phyloP scores from a whole-genome alignment of 2,329 filamentous ascomycete genomes.

The Cadophora luteo-olivacea region DNA sequence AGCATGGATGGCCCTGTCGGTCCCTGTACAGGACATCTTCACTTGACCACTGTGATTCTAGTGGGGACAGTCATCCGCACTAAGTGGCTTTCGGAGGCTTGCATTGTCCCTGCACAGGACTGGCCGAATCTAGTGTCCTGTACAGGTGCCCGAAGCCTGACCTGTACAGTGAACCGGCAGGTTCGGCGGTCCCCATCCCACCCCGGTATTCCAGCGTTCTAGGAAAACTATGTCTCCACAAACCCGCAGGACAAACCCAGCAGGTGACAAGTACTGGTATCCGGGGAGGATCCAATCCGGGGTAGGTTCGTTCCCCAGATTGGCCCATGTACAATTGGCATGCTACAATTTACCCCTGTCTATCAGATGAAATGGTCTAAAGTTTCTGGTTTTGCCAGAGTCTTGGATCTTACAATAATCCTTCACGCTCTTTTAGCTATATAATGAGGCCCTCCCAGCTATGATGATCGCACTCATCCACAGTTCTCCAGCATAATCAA shows the following conservation, averaged over 20 bases:
- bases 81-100: neutral
- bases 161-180: constrained; percentile 1
- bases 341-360: constrained; percentile 1
- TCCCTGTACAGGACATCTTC: neutral
- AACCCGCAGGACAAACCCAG: neutral
- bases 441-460: constrained; percentile 2
- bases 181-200: neutral
- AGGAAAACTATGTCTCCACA: neutral
- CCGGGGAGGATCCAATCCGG: constrained; percentile 12
- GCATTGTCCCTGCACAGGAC: neutral
- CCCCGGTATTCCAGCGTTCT: neutral
- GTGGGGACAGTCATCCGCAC: neutral
- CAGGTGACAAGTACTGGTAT: constrained; percentile 11
- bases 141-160: neutral
- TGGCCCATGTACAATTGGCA: neutral
- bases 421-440: neutral
- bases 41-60: neutral
- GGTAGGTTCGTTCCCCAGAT: constrained; percentile 10
- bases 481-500: neutral
- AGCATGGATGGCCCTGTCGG: neutral
- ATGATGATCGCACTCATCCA: neutral
- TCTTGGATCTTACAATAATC: neutral
- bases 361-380: neutral
- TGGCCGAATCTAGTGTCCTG: neutral
- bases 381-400: neutral